phyloP scores from a whole-genome alignment of 306 rosid genomes.

The Corylus americana region DNA sequence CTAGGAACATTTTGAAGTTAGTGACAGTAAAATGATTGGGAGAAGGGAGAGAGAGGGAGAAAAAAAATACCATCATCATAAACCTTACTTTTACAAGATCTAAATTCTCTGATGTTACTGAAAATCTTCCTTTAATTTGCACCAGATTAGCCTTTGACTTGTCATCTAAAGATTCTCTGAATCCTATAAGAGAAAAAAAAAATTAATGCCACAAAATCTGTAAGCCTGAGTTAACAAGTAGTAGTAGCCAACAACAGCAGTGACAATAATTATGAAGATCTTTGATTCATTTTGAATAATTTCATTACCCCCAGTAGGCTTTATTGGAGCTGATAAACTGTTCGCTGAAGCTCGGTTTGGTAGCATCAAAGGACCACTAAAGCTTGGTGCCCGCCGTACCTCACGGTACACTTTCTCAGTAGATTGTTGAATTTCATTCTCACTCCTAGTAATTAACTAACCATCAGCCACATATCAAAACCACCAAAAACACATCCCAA shows the following conservation, averaged over 20 bases:
- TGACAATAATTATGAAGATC: slow-evolving; percentile 9
- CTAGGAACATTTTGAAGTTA: slow-evolving; percentile 57
- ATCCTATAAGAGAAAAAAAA: slow-evolving; percentile 53
- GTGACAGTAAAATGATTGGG: slow-evolving; percentile 25
- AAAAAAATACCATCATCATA: slow-evolving; percentile 14
- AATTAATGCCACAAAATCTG: slow-evolving; percentile 28
- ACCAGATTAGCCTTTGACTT: slow-evolving; percentile 91
- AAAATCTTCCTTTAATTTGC: slow-evolving; percentile 96
- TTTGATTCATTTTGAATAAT: slow-evolving; percentile 19
- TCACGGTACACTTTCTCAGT: slow-evolving; percentile 61
- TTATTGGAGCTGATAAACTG: slow-evolving; percentile 99
- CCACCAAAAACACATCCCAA: not conserved
- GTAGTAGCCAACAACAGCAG: slow-evolving; percentile 21
- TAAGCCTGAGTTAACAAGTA: not conserved
- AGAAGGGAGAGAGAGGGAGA: not conserved
- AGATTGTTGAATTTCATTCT: slow-evolving; percentile 53
- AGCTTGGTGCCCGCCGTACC: slow-evolving; percentile 75
- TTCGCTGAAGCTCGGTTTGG: slow-evolving; percentile 99
- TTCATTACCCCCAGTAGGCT: slow-evolving; percentile 89
- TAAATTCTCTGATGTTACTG: slow-evolving; percentile 94
- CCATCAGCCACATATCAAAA: slow-evolving; percentile 18
- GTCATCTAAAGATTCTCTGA: slow-evolving; percentile 90
- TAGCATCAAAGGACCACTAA: slow-evolving; percentile 98
- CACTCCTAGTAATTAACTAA: slow-evolving; percentile 56
- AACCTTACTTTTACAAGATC: slow-evolving; percentile 88